Conservation (phyloP, 2,329 filamentous ascomycete species). For the Lasiodiplodia hormozganensis region DNA sequence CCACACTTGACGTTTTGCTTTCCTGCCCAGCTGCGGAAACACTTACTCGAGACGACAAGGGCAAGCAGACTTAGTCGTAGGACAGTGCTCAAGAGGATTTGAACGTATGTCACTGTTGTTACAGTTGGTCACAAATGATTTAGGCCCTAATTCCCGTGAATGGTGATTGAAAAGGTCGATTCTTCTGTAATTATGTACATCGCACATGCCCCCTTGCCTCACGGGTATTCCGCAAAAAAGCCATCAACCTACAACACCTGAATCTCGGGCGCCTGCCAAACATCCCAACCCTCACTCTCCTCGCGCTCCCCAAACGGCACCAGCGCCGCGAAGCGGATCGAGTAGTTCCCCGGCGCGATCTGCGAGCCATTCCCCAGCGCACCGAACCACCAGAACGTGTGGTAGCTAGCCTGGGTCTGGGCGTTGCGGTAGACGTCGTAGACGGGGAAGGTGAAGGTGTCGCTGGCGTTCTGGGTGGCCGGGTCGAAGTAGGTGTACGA, state of each 20-base stretch:
- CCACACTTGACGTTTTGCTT: too few species aligned
- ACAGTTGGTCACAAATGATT: too few species aligned
- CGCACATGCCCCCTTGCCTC: too few species aligned
- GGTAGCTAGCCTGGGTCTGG: not conserved
- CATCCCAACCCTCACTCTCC: slow-evolving; percentile 35
- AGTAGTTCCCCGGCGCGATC: slow-evolving; percentile 38
- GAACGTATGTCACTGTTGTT: too few species aligned
- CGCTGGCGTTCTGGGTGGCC: slow-evolving; percentile 35
- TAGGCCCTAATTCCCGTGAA: too few species aligned
- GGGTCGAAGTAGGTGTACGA: slow-evolving; percentile 33
- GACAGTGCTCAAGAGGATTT: too few species aligned
- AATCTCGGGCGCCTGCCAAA: slow-evolving; percentile 34
- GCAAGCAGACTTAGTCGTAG: too few species aligned
- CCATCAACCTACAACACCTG: not conserved
- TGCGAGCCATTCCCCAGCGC: slow-evolving; percentile 39
- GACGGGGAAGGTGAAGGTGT: slow-evolving; percentile 36
- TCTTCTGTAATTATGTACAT: too few species aligned
- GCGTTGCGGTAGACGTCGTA: slow-evolving; percentile 33
- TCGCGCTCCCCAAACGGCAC: slow-evolving; percentile 37
- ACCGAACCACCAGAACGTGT: slow-evolving; percentile 39
- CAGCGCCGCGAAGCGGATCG: slow-evolving; percentile 37
- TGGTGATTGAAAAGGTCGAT: too few species aligned
- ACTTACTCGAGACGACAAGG: too few species aligned
- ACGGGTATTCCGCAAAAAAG: too few species aligned
- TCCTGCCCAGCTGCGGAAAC: too few species aligned